These are phyloP conservation scores for Suillus fuscotomentosus DNA, from an alignment of 768 basidiomycete genomes.

Conservation along the genomic window DNA sequence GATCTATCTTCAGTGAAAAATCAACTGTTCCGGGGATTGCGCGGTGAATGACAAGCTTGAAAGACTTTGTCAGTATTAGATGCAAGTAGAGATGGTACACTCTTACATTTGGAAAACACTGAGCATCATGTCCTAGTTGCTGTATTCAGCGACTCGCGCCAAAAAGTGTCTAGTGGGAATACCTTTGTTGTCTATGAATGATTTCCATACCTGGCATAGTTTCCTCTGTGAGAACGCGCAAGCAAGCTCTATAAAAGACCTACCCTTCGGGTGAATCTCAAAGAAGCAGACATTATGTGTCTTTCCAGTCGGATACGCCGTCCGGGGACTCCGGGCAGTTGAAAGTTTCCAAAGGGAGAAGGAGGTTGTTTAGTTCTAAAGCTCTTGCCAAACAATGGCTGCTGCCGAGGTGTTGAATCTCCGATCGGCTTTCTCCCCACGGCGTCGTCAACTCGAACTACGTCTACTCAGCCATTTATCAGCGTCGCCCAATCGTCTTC, in stretches of 20 bases:
- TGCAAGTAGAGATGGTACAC: not conserved
- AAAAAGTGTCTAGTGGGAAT: conserved; percentile 7
- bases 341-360: conserved; percentile 8
- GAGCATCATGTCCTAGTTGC: conserved; percentile 68
- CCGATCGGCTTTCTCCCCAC: conserved; percentile 24
- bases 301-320: not conserved
- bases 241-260: conserved; percentile 11
- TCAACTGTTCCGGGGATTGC: conserved; percentile 74
- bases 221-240: conserved; percentile 6
- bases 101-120: conserved; percentile 76
- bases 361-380: conserved; percentile 30
- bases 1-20: conserved; percentile 69
- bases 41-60: conserved; percentile 63
- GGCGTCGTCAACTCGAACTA: conserved; percentile 10
- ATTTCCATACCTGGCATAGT: conserved; percentile 69
- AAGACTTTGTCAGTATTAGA: conserved; percentile 2
- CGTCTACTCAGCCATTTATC: not conserved
- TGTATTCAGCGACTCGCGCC: conserved; percentile 8
- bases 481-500: not conserved
- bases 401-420: conserved; percentile 14
- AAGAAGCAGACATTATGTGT: conserved; percentile 57
- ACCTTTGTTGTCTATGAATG: conserved; percentile 77
- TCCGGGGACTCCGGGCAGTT: not conserved
- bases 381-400: conserved; percentile 25
- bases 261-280: conserved; percentile 68